phyloP scores from a whole-genome alignment of 139 green algal species.

The Gonium pectorale region DNA sequence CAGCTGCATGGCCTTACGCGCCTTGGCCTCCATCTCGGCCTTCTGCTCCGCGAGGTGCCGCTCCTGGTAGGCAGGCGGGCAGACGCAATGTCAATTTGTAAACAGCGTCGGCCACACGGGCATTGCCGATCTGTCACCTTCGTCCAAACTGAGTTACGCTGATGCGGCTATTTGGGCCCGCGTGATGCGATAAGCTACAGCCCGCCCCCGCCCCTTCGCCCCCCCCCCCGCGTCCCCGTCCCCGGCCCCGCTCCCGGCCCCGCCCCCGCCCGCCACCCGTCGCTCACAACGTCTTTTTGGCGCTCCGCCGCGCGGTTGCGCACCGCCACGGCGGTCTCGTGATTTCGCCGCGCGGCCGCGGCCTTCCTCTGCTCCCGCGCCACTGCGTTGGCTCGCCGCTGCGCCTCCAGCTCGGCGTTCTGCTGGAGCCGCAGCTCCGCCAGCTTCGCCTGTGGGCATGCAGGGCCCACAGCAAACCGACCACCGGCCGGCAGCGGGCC shows the following conservation, averaged over 20 bases:
- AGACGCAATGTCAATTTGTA: no score
- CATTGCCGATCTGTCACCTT: no score
- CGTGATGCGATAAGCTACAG: no score
- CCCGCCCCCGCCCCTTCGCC: not conserved
- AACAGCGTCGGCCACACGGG: no score
- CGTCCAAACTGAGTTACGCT: no score
- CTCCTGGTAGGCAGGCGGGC: not conserved
- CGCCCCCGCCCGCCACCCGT: not conserved
- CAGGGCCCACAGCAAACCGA: no score
- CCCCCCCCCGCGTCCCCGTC: not conserved
- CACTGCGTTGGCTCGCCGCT: constrained; percentile 56
- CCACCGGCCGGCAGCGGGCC: no score
- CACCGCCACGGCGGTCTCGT: constrained; percentile 33
- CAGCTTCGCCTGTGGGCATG: constrained; percentile 22
- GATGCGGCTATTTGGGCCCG: no score
- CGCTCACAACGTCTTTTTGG: constrained; percentile 34
- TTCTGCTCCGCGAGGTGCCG: constrained; percentile 41
- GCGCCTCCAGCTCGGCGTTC: constrained; percentile 62
- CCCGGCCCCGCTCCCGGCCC: not conserved
- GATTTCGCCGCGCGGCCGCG: constrained; percentile 5
- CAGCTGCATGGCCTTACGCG: constrained; percentile 17
- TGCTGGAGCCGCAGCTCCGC: constrained; percentile 26
- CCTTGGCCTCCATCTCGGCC: constrained; percentile 42
- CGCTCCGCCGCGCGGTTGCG: constrained; percentile 19
- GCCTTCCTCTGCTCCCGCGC: constrained; percentile 55